phyloP scores from a whole-genome alignment of 2,329 filamentous ascomycete species.

The Hortaea werneckii region DNA sequence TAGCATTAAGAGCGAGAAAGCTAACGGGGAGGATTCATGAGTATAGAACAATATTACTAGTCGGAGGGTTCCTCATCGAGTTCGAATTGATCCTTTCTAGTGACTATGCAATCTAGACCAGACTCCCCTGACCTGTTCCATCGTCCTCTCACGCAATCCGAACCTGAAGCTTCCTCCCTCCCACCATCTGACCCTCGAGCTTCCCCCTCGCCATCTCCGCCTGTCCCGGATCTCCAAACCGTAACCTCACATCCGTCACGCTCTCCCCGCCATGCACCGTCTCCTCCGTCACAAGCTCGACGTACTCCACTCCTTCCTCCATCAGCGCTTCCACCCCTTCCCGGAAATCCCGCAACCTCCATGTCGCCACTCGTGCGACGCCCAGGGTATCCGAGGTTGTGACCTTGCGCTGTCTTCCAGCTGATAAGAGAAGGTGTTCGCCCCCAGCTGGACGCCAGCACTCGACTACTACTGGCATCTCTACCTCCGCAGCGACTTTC shows the following conservation, averaged over 20 bases:
- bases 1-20: too few species aligned
- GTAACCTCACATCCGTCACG: constrained; percentile 3
- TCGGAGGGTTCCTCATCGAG: too few species aligned
- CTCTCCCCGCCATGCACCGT: constrained; percentile 6
- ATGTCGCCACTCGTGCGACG: constrained; percentile 3
- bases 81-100: too few species aligned
- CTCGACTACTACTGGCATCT: neutral
- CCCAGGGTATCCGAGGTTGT: constrained; percentile 2
- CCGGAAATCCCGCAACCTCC: constrained; percentile 4
- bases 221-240: neutral
- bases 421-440: neutral
- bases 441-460: constrained; percentile 5
- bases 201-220: constrained; percentile 2
- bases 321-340: constrained; percentile 1
- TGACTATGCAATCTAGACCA: too few species aligned
- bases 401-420: too few species aligned
- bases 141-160: neutral
- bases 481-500: too few species aligned
- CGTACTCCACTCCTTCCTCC: neutral
- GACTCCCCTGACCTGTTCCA: too few species aligned
- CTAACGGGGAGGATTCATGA: too few species aligned
- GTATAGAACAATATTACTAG: too few species aligned
- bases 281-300: neutral
- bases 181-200: constrained; percentile 3
- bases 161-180: constrained; percentile 5